Evolutionary conservation across 2,329 filamentous ascomycete genomes (phyloP).

Genomic region (Westerdykella aurantiaca): DNA sequence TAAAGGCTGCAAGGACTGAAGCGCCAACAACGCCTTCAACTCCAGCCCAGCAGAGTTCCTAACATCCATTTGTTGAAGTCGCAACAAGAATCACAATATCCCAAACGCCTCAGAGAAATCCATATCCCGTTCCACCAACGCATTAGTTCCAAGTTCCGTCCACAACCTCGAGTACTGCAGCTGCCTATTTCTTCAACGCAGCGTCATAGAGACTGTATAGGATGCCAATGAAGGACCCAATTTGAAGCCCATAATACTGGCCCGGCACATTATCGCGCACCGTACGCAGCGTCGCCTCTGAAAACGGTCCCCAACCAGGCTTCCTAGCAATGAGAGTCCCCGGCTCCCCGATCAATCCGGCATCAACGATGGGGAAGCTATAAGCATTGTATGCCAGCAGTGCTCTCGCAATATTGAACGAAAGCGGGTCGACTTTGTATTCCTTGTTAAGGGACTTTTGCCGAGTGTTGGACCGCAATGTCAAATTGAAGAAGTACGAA

Average conservation of each 20-base stretch:
- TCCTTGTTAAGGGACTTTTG: slow-evolving; percentile 42
- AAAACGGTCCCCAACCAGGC: slow-evolving; percentile 50
- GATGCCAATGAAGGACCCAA: slow-evolving; percentile 62
- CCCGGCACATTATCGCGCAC: slow-evolving; percentile 65
- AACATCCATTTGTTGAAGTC: neutral
- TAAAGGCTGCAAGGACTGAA: no score
- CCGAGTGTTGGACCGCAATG: slow-evolving; percentile 49
- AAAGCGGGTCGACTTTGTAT: slow-evolving; percentile 73
- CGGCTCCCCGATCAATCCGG: slow-evolving; percentile 13
- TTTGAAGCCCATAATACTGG: slow-evolving; percentile 63
- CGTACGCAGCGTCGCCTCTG: slow-evolving; percentile 53
- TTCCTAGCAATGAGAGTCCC: slow-evolving; percentile 51
- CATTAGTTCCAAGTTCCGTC: no score
- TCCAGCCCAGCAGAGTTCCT: no score
- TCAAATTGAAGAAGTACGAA: slow-evolving; percentile 90
- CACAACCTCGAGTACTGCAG: neutral
- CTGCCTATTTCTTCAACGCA: slow-evolving; percentile 54
- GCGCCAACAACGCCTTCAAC: no score
- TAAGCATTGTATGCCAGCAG: slow-evolving; percentile 78
- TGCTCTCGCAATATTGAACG: slow-evolving; percentile 85
- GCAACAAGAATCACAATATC: no score
- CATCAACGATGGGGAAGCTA: slow-evolving; percentile 32
- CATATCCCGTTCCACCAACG: no score
- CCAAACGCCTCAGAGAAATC: no score
- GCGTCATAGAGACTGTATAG: slow-evolving; percentile 72